phyloP scores from a whole-genome alignment of 768 basidiomycete species.

The Neoboletus subvelutipes region DNA sequence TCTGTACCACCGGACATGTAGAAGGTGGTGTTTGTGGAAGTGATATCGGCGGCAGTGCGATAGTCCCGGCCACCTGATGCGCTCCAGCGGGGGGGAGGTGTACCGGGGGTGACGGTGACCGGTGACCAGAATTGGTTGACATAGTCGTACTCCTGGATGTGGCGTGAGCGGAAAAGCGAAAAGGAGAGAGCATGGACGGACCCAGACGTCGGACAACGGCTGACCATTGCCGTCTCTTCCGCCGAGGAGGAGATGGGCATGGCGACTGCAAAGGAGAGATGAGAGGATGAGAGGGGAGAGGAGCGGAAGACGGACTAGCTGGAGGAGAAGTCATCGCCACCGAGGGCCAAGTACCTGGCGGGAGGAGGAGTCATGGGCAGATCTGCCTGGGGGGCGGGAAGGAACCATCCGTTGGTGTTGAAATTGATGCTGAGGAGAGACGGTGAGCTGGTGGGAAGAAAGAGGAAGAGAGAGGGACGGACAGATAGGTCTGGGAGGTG shows the following conservation, averaged over 20 bases:
- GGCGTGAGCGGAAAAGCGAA: conserved; percentile 5
- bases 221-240: conserved; percentile 57
- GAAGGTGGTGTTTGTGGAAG: conserved; percentile 64
- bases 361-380: conserved; percentile 51
- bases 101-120: conserved; percentile 49
- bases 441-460: conserved; percentile 3
- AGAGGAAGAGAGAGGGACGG: conserved; percentile 24
- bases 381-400: conserved; percentile 50
- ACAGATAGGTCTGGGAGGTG: conserved; percentile 70
- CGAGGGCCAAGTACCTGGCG: conserved; percentile 61
- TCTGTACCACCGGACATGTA: conserved; percentile 73
- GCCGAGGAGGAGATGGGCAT: conserved; percentile 71
- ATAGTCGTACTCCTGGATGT: conserved; percentile 72
- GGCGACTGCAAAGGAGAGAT: conserved; percentile 50
- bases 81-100: conserved; percentile 66
- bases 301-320: conserved; percentile 62
- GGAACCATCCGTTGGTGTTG: conserved; percentile 57
- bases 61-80: conserved; percentile 74
- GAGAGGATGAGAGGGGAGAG: conserved; percentile 14
- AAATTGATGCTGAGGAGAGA: conserved; percentile 54
- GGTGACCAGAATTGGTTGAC: conserved; percentile 73
- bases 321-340: conserved; percentile 71
- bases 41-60: conserved; percentile 33
- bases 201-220: conserved; percentile 73
- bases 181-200: conserved; percentile 33